These are phyloP conservation scores for Andrographis paniculata DNA, from an alignment of 305 asterid species.

Conservation along the genomic window DNA sequence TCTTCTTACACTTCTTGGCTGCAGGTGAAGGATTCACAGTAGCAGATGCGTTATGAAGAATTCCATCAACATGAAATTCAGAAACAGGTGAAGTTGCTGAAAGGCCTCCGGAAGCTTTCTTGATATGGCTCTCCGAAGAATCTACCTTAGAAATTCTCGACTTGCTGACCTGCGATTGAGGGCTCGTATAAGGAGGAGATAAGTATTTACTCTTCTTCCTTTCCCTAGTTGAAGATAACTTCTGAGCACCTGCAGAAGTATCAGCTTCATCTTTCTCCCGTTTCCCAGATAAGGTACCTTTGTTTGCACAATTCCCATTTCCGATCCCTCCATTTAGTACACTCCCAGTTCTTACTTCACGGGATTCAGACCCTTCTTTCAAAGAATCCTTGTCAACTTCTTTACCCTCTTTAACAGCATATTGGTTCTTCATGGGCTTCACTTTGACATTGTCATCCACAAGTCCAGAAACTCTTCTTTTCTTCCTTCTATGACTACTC, in stretches of 20 bases:
- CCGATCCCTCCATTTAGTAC: slow-evolving; percentile 27
- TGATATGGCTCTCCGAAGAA: too few species aligned
- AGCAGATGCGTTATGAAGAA: too few species aligned
- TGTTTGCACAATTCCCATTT: background rate
- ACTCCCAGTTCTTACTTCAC: too few species aligned
- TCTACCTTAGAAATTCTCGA: too few species aligned
- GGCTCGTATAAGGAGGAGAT: slow-evolving; percentile 62
- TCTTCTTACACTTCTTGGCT: too few species aligned
- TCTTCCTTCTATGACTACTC: slow-evolving; percentile 38
- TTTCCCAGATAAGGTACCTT: background rate
- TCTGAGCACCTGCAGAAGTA: slow-evolving; percentile 11
- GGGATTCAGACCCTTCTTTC: too few species aligned
- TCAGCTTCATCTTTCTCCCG: too few species aligned
- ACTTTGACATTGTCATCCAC: slow-evolving; percentile 25
- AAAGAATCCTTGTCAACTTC: too few species aligned
- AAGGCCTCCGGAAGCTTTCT: too few species aligned
- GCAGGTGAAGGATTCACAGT: too few species aligned
- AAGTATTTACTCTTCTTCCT: slow-evolving; percentile 81
- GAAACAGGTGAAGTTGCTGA: too few species aligned
- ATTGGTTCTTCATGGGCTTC: slow-evolving; percentile 12
- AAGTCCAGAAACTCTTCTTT: slow-evolving; percentile 59
- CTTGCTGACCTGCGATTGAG: slow-evolving; percentile 16
- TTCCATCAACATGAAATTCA: too few species aligned
- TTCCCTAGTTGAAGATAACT: slow-evolving; percentile 44
- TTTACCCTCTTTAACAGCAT: slow-evolving; percentile 18